Base-by-base conservation (phyloP, 164 flowering plant genomes). In the Vitis cinerea region DNA sequence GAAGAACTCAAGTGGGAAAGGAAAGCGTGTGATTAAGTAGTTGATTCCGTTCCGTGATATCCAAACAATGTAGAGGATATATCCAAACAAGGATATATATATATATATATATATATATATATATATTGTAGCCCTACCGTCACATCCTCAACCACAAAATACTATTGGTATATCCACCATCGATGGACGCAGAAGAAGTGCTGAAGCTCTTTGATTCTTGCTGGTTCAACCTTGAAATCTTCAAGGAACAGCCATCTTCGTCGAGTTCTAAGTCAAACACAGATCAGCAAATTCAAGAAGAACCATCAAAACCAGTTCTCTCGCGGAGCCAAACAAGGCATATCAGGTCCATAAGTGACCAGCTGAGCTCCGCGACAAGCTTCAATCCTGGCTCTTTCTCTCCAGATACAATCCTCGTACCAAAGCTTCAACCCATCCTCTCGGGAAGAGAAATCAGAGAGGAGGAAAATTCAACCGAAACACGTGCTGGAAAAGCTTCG, bases 221-320 rank as follows among this genome's bases (percentile, higher is more conserved):
- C 75, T 89, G 93, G 93, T 87, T 86, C 48, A 67, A 67, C n/a
- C 65, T 50, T 11, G 58, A 69, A 57, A 70, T 78, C 50, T 61
- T 79, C 70, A 59, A 73, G 17, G 56, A 68, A 1, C 30, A 64
- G n/a, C 71, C 63, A 48, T 7, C 8, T n/a, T 59, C 65, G 12
- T 57, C 69, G 55, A 63, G 27, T 48, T 71, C 58, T 67, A 61
- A 31, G 37, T 27, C 16, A 27, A 61, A 47, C 59, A 77, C 75
- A 68, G 74, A 44, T 64, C 72, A 2, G 4, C 27, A 76, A 74
- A 54, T 50, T 54, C 31, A 59, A 50, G 66, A 48, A 37, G 63
- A 69, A 47, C 2, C 65, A 4, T 2, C 61, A 71, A 61, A 74
- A 54, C 74, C 68, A 17, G 60, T 63, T 31, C 19, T 77, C 10